Conservation (phyloP, 768 basidiomycete species). For the Scleroderma bovista region DNA sequence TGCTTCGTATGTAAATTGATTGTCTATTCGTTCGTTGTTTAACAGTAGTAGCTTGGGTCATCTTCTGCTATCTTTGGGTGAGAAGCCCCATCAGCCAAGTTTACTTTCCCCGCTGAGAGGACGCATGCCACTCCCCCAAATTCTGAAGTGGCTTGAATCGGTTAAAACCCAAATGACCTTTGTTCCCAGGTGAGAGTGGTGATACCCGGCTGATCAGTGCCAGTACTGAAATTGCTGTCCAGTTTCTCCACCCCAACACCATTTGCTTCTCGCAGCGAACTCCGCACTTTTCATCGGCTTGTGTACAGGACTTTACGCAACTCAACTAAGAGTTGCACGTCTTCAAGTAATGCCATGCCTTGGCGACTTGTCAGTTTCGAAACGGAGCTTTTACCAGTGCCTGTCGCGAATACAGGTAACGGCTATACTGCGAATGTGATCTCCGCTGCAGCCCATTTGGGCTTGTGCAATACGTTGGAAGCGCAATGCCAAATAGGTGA, state of each 20-base stretch:
- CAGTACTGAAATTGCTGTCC: conserved; percentile 2
- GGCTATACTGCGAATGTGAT: background rate
- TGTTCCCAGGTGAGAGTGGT: conserved; percentile 42
- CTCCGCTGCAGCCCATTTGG: background rate
- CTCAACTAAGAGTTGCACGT: conserved; percentile 2
- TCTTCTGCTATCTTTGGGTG: conserved; percentile 42
- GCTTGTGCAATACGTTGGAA: background rate
- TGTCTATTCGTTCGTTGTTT: conserved; percentile 2
- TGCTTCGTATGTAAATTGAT: conserved; percentile 35
- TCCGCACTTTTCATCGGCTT: conserved; percentile 40
- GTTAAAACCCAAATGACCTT: conserved; percentile 35
- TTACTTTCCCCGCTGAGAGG: conserved; percentile 48
- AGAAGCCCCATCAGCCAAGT: conserved; percentile 29
- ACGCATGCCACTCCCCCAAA: conserved; percentile 32
- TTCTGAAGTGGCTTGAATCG: conserved; percentile 42
- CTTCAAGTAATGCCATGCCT: background rate
- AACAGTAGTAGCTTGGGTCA: conserved; percentile 49
- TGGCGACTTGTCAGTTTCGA: conserved; percentile 36
- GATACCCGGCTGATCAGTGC: background rate
- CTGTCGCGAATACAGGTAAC: background rate
- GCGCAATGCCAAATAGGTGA: conserved; percentile 32
- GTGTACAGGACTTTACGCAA: conserved; percentile 38
- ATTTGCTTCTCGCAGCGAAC: conserved; percentile 24
- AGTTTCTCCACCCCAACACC: conserved; percentile 38
- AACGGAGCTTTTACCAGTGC: conserved; percentile 22